These are phyloP conservation scores for Aethionema arabicum DNA, from an alignment of 345 rosid species.

Conservation along the genomic window DNA sequence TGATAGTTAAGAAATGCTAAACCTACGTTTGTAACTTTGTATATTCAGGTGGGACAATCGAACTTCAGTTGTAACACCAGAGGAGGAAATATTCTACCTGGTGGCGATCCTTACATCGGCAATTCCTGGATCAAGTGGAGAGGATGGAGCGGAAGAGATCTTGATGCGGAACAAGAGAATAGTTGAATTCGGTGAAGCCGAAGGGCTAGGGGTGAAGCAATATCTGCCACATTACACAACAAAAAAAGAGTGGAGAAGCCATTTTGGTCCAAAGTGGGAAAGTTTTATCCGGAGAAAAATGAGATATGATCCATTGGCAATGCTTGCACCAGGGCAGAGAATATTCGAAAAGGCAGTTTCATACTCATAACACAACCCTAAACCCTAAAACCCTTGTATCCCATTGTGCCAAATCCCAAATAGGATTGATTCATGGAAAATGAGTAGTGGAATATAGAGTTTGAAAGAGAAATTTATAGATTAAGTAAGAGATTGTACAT, in stretches of 20 bases:
- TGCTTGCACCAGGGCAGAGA: slow-evolving; percentile 91
- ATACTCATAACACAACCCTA: slow-evolving; percentile 41
- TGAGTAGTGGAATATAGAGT: too few relatives aligned
- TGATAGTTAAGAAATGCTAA: slow-evolving; percentile 9
- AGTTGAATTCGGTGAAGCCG: slow-evolving; percentile 60
- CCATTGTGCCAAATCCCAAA: too few relatives aligned
- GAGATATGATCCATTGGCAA: slow-evolving; percentile 75
- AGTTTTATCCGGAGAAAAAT: slow-evolving; percentile 66
- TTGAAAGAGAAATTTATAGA: too few relatives aligned
- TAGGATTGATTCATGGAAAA: too few relatives aligned
- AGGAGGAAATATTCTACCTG: slow-evolving; percentile 82
- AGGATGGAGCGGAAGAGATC: slow-evolving; percentile 67
- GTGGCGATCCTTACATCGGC: slow-evolving; percentile 95
- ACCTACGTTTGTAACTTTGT: slow-evolving; percentile 28
- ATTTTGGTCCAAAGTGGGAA: slow-evolving; percentile 80
- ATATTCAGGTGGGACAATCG: slow-evolving; percentile 93
- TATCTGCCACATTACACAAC: slow-evolving; percentile 82
- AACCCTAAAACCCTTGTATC: neutral
- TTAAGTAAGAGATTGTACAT: too few relatives aligned
- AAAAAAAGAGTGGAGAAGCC: slow-evolving; percentile 75
- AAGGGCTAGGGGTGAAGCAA: slow-evolving; percentile 69
- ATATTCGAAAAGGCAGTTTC: slow-evolving; percentile 64
- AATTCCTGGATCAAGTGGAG: slow-evolving; percentile 68
- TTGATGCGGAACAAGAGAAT: slow-evolving; percentile 65
- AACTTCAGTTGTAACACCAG: slow-evolving; percentile 85